Base-by-base conservation (phyloP, 495 filamentous ascomycete genomes). In the Wilcoxina mikolae region DNA sequence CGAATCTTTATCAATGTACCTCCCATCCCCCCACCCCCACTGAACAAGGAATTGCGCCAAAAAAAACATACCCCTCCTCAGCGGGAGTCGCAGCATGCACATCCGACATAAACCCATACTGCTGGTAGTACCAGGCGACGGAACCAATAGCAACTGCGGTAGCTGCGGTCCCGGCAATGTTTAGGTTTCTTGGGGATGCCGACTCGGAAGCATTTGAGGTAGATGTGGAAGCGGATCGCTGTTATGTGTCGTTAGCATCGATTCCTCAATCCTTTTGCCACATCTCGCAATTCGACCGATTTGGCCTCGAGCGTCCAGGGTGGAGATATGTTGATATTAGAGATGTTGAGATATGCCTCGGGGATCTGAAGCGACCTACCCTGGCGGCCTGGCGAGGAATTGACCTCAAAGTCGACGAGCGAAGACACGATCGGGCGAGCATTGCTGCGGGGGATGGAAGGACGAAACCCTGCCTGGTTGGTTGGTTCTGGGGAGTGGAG, bases 81-180 rank as follows among this genome's bases (percentile, higher is more conserved):
- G 78, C 78, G 58, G 85, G 86, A 62, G 93, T 91, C 82, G 83
- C 83, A 58, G 91, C 93, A 70, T 87, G 78, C 33, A 84, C 79
- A 58, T 82, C 81, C 55, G 82, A 77, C 42, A 64, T 43, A 33
- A 63, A 57, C 61, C 91, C 93, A 73, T 89, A 96, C 61, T 93
- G 82, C 71, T 94, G 85, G 68, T 87, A 91, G 71, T 94, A 95
- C 88, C 86, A 94, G 53, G 83, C 85, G 64, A 91, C 77, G 53
- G 88, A 86, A 68, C 88, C 88, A 68, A 85, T 72, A 60, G 91
- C 87, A 63, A 85, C 74, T 62, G 81, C 76, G 57, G 89, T 95
- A 60, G 91, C 83, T 59, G 83, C 85, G 63, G 76, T 76, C 59
- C 83, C 86, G 68, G 87, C 84, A 58, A 86, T 76, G 66, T 85